Conservation (phyloP, 2,329 filamentous ascomycete genomes). For the Colletotrichum cuscutae region DNA sequence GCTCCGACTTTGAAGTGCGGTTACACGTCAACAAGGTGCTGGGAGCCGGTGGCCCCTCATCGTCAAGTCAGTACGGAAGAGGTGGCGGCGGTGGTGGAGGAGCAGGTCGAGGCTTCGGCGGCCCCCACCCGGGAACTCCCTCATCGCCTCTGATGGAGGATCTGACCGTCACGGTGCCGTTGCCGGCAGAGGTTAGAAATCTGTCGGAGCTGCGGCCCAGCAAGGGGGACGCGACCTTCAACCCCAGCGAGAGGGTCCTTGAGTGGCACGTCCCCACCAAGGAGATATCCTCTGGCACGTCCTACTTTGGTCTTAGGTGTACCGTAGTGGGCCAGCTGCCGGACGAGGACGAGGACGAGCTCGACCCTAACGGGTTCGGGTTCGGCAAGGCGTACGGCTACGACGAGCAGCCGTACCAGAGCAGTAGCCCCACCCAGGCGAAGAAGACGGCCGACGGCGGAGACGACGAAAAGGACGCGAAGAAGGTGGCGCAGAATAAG, state of each 20-base stretch:
- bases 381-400: constrained; percentile 63
- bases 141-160: constrained; percentile 77
- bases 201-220: constrained; percentile 84
- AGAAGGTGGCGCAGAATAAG: constrained; percentile 74
- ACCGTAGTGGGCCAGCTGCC: constrained; percentile 77
- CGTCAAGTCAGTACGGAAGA: constrained; percentile 50
- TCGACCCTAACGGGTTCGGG: constrained; percentile 63
- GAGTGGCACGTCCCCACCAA: constrained; percentile 88
- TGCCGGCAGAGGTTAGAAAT: constrained; percentile 83
- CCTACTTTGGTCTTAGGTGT: constrained; percentile 80
- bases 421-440: constrained; percentile 45
- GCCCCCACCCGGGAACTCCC: constrained; percentile 62
- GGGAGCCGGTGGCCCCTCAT: constrained; percentile 48
- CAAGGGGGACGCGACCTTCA: constrained; percentile 86
- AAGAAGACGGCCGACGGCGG: constrained; percentile 44
- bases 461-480: constrained; percentile 60
- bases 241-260: constrained; percentile 74
- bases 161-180: constrained; percentile 79
- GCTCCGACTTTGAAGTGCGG: constrained; percentile 89
- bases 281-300: constrained; percentile 74
- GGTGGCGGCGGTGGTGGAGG: constrained; percentile 50
- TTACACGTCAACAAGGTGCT: constrained; percentile 76
- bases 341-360: constrained; percentile 59
- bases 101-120: constrained; percentile 54
- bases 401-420: constrained; percentile 67